Evolutionary conservation across 495 filamentous ascomycete species (phyloP).

Genomic region (Penicillium malachiteum): DNA sequence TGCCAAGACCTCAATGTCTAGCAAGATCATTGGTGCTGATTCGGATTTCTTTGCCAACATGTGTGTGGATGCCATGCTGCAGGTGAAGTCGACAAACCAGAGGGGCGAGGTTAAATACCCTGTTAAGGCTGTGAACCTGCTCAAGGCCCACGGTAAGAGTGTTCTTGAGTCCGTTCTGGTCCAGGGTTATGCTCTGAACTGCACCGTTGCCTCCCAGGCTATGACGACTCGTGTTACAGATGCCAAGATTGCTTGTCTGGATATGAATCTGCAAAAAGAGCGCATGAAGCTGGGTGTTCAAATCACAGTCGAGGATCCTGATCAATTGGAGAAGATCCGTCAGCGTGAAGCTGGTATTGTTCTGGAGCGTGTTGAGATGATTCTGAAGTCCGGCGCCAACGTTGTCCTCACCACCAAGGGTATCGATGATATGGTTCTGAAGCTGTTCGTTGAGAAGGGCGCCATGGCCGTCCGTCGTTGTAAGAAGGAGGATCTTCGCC

Average conservation of each 20-base stretch:
- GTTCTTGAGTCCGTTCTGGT: constrained; percentile 85
- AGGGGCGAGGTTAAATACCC: constrained; percentile 91
- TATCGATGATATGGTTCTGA: constrained; percentile 93
- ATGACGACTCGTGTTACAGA: constrained; percentile 93
- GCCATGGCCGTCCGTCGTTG: constrained; percentile 95
- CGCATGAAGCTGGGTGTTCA: constrained; percentile 98
- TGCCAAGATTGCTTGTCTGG: constrained; percentile 94
- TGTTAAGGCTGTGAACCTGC: constrained; percentile 97
- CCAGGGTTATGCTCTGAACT: constrained; percentile 97
- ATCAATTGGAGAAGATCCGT: constrained; percentile 95
- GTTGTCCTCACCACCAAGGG: constrained; percentile 97
- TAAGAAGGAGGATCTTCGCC: constrained; percentile 97
- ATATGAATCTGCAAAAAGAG: constrained; percentile 98
- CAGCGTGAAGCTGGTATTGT: constrained; percentile 90
- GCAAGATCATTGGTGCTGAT: constrained; percentile 96
- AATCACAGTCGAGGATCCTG: constrained; percentile 95
- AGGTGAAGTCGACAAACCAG: constrained; percentile 91
- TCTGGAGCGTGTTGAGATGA: constrained; percentile 92
- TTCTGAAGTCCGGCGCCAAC: constrained; percentile 95
- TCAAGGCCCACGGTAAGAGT: constrained; percentile 97
- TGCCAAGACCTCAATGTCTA: constrained; percentile 98
- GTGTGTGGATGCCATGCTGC: constrained; percentile 93
- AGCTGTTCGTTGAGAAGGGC: constrained; percentile 90
- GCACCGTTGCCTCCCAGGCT: constrained; percentile 95
- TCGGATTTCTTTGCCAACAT: constrained; percentile 97